Conservation (phyloP, 257 asterid species). For the Linaria vulgaris region DNA sequence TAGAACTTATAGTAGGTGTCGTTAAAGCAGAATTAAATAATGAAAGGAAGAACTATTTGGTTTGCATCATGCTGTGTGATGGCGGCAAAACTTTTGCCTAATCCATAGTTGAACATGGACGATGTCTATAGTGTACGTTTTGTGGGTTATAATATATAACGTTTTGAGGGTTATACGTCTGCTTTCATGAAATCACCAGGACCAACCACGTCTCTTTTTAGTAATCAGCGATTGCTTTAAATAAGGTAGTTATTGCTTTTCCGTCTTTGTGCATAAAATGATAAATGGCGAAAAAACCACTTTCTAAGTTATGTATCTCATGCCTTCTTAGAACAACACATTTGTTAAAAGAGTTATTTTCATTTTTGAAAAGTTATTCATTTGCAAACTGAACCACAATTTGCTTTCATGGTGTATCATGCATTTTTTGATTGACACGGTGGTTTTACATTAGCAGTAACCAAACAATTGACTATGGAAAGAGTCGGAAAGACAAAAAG, state of each 20-base stretch:
- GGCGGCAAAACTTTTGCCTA: constrained; percentile 1
- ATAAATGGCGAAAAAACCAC: background rate
- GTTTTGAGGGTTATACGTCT: background rate
- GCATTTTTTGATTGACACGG: constrained; percentile 10
- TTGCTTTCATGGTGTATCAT: background rate
- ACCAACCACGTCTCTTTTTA: constrained; percentile 3
- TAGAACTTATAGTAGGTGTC: background rate
- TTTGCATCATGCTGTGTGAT: background rate
- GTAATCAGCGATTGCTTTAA: background rate
- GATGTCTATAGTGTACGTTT: no score
- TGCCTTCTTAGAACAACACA: constrained; percentile 6
- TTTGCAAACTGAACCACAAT: background rate
- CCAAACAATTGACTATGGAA: constrained; percentile 60
- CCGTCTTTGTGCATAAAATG: constrained; percentile 2
- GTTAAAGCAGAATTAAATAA: background rate
- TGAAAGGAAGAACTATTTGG: background rate
- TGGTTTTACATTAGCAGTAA: constrained; percentile 38
- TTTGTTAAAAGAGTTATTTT: constrained; percentile 5
- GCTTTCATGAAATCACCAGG: constrained; percentile 9
- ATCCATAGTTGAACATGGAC: background rate
- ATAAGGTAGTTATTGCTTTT: constrained; percentile 4
- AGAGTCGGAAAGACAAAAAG: constrained; percentile 61
- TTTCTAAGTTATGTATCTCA: background rate
- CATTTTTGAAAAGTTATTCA: constrained; percentile 22
- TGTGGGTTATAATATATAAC: no score